These are phyloP conservation scores for Rhododendron molle DNA, from an alignment of 148 eudicot species.

Conservation along the genomic window DNA sequence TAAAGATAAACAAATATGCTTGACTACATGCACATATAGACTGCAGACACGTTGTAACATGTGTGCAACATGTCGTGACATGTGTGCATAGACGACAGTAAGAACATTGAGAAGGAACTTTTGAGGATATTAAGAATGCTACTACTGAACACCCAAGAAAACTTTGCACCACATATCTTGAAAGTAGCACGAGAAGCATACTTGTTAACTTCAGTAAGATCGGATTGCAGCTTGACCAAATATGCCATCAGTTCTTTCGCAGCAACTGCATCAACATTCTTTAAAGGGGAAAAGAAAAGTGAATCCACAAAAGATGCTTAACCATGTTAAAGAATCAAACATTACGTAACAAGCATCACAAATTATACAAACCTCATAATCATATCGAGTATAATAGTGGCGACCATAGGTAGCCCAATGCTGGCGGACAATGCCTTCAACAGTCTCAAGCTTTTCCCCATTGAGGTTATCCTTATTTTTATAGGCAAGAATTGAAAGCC, in stretches of 20 bases:
- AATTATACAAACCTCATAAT: conserved; percentile 65
- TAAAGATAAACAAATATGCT: not conserved
- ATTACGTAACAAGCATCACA: not conserved
- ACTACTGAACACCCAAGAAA: not conserved
- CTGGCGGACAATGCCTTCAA: conserved; percentile 93
- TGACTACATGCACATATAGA: not conserved
- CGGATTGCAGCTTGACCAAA: conserved; percentile 82
- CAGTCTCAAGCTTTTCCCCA: conserved; percentile 77
- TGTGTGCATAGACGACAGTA: not conserved
- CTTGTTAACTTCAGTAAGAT: conserved; percentile 76
- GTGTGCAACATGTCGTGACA: not conserved
- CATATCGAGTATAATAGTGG: conserved; percentile 90
- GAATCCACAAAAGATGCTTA: conserved; percentile 10
- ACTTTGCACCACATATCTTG: not conserved
- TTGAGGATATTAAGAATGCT: not conserved
- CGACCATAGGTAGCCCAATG: conserved; percentile 95
- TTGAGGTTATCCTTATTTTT: conserved; percentile 69
- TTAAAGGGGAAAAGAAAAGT: conserved; percentile 10
- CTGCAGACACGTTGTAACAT: not conserved
- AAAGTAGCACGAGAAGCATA: conserved; percentile 26
- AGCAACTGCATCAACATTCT: conserved; percentile 91
- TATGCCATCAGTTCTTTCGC: conserved; percentile 91
- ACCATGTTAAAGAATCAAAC: not conserved
- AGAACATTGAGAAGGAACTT: not conserved
- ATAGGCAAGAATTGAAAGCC: conserved; percentile 85